Percentiles rank a stretch among this genome's conserved stretches.
Conservation (phyloP, 2,329 filamentous ascomycete genomes). For the Simplicillium sp. region DNA sequence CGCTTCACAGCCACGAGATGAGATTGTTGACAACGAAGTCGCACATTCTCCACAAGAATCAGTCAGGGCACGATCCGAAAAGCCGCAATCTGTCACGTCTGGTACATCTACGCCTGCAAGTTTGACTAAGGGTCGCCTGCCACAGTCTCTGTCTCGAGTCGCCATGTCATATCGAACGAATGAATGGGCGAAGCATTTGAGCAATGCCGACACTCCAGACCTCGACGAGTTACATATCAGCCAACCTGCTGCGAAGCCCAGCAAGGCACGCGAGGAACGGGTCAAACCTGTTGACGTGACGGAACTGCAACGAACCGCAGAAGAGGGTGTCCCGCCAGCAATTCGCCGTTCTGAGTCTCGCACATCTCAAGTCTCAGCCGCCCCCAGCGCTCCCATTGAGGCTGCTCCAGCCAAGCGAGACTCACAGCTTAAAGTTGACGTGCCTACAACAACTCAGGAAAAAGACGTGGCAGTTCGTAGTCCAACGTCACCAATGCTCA, state of each 20-base stretch:
- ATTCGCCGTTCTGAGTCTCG: constrained; percentile 19
- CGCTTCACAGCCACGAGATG: background rate
- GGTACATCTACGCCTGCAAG: constrained; percentile 32
- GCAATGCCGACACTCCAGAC: constrained; percentile 63
- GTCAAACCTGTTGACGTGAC: constrained; percentile 54
- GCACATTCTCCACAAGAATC: background rate
- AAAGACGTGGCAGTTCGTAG: constrained; percentile 7
- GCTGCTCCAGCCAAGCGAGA: background rate
- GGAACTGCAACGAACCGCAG: constrained; percentile 55
- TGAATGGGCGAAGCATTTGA: constrained; percentile 90
- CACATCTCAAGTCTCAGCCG: constrained; percentile 12
- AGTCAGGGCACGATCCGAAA: constrained; percentile 15
- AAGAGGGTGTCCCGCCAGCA: constrained; percentile 32
- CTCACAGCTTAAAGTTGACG: too few species aligned
- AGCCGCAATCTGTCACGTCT: constrained; percentile 31
- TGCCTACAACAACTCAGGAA: background rate
- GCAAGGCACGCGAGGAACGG: constrained; percentile 29
- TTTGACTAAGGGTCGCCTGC: constrained; percentile 54
- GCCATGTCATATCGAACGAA: constrained; percentile 82
- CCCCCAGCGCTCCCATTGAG: background rate
- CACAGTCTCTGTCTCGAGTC: constrained; percentile 63
- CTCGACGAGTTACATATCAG: constrained; percentile 49
- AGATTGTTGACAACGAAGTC: background rate
- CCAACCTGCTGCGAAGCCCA: constrained; percentile 13
- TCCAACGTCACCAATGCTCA: constrained; percentile 12